A percentile compares a stretch with the other conserved stretches of the same genome.
phyloP scores from a whole-genome alignment of 352 stramenopile species.

The Globisporangium takayamanum region DNA sequence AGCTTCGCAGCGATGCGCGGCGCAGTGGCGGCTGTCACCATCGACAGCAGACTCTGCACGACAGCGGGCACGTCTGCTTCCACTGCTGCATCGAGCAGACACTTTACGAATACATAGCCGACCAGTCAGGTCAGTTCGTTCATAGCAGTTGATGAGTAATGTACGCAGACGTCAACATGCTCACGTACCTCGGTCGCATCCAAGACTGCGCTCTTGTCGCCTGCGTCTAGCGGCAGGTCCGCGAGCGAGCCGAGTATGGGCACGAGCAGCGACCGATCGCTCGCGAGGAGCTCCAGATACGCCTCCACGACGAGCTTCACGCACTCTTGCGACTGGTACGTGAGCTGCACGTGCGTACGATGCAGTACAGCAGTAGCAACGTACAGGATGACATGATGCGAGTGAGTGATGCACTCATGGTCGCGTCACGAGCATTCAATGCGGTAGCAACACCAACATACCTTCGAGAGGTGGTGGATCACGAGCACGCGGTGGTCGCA shows the following conservation, averaged over 20 bases:
- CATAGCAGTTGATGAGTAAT: too few relatives aligned
- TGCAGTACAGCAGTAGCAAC: not conserved
- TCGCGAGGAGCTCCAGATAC: slow-evolving; percentile 70
- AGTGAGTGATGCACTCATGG: not conserved
- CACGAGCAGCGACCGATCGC: slow-evolving; percentile 68
- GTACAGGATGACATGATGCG: not conserved
- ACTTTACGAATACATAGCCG: slow-evolving; percentile 16
- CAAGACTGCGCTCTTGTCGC: slow-evolving; percentile 62
- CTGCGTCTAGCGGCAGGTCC: slow-evolving; percentile 54
- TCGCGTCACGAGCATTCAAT: not conserved
- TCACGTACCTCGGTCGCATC: slow-evolving; percentile 47
- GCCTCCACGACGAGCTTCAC: slow-evolving; percentile 65
- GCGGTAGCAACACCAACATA: slow-evolving; percentile 2
- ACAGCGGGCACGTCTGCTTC: slow-evolving; percentile 78
- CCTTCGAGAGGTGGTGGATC: slow-evolving; percentile 78
- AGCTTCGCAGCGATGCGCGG: slow-evolving; percentile 44
- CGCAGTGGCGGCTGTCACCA: slow-evolving; percentile 49
- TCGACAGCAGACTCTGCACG: slow-evolving; percentile 68
- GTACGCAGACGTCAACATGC: too few relatives aligned
- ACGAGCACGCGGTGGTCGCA: slow-evolving; percentile 67
- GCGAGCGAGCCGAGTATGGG: slow-evolving; percentile 73
- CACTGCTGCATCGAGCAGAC: slow-evolving; percentile 59
- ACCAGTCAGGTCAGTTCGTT: not conserved
- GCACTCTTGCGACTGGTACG: slow-evolving; percentile 75
- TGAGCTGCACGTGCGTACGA: slow-evolving; percentile 33